Evolutionary conservation across 441 rosid species (phyloP), one percentile per base, ranked within the genome.

Genomic region (Pelargonium cotyledonis): DNA sequence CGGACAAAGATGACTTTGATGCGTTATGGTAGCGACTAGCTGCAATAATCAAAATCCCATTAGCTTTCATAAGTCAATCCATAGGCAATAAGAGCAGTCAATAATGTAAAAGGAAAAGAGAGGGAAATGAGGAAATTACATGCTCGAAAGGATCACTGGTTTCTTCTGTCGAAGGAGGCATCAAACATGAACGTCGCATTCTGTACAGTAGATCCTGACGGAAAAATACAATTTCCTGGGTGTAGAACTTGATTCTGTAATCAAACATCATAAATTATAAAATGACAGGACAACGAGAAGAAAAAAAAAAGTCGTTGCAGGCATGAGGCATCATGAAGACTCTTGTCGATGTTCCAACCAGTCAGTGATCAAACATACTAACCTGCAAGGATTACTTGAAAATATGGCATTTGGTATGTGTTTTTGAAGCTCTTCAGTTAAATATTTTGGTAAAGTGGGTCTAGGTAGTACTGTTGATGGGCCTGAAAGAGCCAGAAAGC

Each of bases 331-430:
- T 16, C 16, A 19, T 18, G 10, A 75, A 15, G 53, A 53, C 31
- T 55, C 70, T 53, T 53, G 7, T 65, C 67, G 65, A 58, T 31
- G 31, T 26, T 69, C 49, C 16, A 68, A 60, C 8, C 10, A 21
- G 57, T 53, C 15, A 23, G 19, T 26, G 38, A 60, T 60, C 10
- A 69, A 57, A 76, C 31, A 70, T 70, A 70, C 68, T 75, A 57
- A 90, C 99, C 96, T 90, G 96, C 99, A 91, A 64, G 99, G 99
- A 79, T 95, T 95, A 75, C 89, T 89, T 16, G 89, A 78, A 83
- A 95, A 95, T 77, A 87, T 88, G 68, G 96, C 94, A 78, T 85
- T 83, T 4, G 96, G 97, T 73, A 90, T 70, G 67, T 74, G 69
- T 18, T 83, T 79, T 71, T 67, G 85, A 73, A 95, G 83, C 84